Evolutionary conservation across 169 alveolate species (phyloP).

Genomic region (Plasmodium inui): DNA sequence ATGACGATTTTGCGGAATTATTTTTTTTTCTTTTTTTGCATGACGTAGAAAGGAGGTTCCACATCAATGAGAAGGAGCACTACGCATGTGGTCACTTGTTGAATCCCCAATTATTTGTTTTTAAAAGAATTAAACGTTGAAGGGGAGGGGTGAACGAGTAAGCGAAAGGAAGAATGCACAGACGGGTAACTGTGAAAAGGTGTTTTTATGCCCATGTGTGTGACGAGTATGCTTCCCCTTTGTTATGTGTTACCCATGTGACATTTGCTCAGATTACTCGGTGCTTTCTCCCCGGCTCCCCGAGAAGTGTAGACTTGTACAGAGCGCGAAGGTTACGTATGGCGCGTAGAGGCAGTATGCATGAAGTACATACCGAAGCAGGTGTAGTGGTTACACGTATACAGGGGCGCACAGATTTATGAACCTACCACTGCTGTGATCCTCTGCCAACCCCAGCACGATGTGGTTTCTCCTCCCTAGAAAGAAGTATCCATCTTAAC

Average conservation of each 20-base stretch:
- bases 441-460: neutral
- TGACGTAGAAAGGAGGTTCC: neutral
- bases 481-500: neutral
- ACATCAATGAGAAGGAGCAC: neutral
- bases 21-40: neutral
- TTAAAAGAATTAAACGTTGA: neutral
- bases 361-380: neutral
- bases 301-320: neutral
- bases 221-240: neutral
- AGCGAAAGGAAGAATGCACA: neutral
- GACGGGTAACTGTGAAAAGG: neutral
- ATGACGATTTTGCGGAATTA: neutral
- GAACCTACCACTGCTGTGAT: neutral
- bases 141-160: neutral
- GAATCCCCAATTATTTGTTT: neutral
- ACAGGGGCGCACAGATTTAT: neutral
- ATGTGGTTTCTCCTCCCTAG: neutral
- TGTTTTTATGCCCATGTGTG: neutral
- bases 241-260: neutral
- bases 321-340: neutral
- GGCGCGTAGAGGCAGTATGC: neutral
- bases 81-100: neutral
- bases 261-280: neutral
- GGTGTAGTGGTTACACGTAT: neutral
- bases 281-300: neutral